These are phyloP conservation scores for Suillus placidus DNA, from an alignment of 768 basidiomycete genomes.

Conservation along the genomic window DNA sequence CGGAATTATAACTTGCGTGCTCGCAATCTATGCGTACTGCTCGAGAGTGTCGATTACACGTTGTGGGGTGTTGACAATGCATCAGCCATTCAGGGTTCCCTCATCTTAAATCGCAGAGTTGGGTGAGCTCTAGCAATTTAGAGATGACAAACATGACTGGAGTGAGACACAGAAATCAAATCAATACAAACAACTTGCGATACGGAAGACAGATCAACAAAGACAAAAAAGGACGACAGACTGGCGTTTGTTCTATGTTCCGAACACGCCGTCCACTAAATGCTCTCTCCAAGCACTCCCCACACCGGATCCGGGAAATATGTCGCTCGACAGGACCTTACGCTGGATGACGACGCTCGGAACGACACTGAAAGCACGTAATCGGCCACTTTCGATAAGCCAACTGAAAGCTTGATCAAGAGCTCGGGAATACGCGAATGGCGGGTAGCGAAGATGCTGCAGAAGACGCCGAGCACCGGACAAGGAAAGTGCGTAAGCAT, in stretches of 20 bases:
- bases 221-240: not conserved
- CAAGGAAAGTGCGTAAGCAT: slow-evolving; percentile 65
- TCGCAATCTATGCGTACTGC: too few species aligned
- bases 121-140: not conserved
- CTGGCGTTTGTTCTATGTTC: not conserved
- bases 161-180: not conserved
- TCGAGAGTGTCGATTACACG: too few species aligned
- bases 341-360: slow-evolving; percentile 70
- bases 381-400: slow-evolving; percentile 57
- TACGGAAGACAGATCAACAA: not conserved
- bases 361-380: slow-evolving; percentile 65
- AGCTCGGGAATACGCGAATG: slow-evolving; percentile 77
- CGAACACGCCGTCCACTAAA: slow-evolving; percentile 52
- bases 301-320: slow-evolving; percentile 38
- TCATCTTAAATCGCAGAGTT: not conserved
- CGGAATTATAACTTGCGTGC: too few species aligned
- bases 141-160: not conserved
- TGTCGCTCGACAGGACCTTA: slow-evolving; percentile 60
- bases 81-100: not conserved
- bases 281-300: slow-evolving; percentile 45
- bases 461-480: slow-evolving; percentile 59
- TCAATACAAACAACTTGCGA: not conserved
- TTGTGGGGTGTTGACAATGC: not conserved
- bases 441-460: slow-evolving; percentile 58
- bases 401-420: slow-evolving; percentile 75